Evolutionary conservation across 805 yeast species (phyloP).

Genomic region (Starmerella tilneyi): DNA sequence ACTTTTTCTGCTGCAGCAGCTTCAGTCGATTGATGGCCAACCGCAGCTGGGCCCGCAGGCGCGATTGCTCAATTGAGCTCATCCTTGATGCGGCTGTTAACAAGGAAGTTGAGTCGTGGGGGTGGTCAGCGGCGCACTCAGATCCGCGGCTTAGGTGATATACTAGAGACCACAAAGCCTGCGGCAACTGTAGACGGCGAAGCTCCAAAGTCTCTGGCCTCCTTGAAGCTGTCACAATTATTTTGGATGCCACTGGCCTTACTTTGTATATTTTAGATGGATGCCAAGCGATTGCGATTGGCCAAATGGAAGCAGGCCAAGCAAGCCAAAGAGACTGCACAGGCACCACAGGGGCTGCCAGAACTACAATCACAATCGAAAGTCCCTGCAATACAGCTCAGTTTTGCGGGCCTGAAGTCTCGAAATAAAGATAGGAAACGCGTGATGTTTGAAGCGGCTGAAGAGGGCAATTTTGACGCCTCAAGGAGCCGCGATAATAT

Average conservation of each 20-base stretch:
- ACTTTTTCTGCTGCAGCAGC: slow-evolving; percentile 62
- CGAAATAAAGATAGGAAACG: background rate
- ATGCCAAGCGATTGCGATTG: background rate
- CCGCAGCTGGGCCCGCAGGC: slow-evolving; percentile 29
- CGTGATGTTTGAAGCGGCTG: background rate
- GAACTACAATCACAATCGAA: too few species aligned
- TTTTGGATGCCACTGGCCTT: too few species aligned
- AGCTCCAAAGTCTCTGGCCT: too few species aligned
- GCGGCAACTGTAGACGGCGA: too few species aligned
- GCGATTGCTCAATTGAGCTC: slow-evolving; percentile 16
- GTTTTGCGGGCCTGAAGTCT: background rate
- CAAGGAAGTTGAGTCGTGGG: too few species aligned
- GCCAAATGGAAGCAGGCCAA: slow-evolving; percentile 7
- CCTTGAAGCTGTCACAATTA: too few species aligned
- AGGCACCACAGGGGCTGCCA: background rate
- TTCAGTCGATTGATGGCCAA: slow-evolving; percentile 64
- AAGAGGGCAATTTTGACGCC: background rate
- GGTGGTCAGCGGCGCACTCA: too few species aligned
- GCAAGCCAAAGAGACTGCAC: background rate
- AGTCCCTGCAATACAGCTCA: background rate
- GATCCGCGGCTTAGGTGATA: too few species aligned
- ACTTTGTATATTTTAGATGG: background rate
- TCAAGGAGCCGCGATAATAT: too few species aligned
- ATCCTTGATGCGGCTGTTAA: too few species aligned
- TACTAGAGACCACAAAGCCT: too few species aligned